Conservation (phyloP, 2,329 filamentous ascomycete genomes). For the Ophiosphaerella korrae region DNA sequence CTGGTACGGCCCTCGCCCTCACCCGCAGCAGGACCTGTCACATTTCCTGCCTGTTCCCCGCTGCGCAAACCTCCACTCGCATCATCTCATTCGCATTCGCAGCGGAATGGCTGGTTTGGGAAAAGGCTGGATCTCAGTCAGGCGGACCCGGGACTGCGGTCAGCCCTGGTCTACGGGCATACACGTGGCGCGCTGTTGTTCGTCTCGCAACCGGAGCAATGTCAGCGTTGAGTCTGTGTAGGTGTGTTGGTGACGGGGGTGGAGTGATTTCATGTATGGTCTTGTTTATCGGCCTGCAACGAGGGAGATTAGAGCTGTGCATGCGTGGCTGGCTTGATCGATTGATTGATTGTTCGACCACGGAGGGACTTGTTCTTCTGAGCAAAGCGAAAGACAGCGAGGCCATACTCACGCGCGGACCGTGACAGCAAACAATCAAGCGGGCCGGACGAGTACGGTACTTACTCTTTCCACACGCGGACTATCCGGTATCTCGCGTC, state of each 20-base stretch:
- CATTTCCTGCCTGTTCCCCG: conserved; percentile 27
- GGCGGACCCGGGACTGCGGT: conserved; percentile 23
- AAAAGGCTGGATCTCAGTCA: conserved; percentile 21
- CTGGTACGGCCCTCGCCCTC: conserved; percentile 37
- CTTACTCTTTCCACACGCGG: too few species aligned
- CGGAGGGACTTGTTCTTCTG: too few species aligned
- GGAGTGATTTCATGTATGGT: not conserved
- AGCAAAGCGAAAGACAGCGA: too few species aligned
- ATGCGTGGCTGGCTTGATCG: too few species aligned
- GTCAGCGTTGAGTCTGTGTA: conserved; percentile 12
- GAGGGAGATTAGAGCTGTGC: too few species aligned
- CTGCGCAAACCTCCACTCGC: conserved; percentile 13
- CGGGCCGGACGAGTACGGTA: too few species aligned
- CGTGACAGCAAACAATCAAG: too few species aligned
- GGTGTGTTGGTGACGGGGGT: conserved; percentile 22
- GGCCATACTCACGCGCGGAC: too few species aligned
- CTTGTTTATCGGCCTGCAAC: not conserved
- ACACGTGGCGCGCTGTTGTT: conserved; percentile 46
- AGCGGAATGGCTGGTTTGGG: conserved; percentile 17
- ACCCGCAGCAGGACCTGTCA: conserved; percentile 40
- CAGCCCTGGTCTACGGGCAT: conserved; percentile 12
- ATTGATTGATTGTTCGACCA: too few species aligned
- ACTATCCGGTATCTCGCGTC: too few species aligned
- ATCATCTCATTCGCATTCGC: conserved; percentile 28
- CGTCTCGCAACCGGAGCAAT: conserved; percentile 19